Conservation (phyloP, 2,329 filamentous ascomycete genomes). For the Leptographium radiaticola region DNA sequence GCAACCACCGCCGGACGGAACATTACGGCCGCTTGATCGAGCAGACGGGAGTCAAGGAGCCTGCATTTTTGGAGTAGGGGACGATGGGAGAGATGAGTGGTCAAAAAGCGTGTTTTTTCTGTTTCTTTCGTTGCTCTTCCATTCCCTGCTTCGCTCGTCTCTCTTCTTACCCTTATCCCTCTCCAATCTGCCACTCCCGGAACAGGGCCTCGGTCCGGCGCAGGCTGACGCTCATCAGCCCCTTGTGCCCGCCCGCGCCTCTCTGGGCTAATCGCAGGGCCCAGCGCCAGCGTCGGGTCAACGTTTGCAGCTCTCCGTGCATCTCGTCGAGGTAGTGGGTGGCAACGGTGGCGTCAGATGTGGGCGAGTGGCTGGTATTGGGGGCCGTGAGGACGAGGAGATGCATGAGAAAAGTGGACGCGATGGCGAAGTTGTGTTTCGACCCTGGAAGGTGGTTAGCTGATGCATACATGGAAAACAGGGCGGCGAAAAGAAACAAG, state of each 20-base stretch:
- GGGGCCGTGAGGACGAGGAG: not conserved
- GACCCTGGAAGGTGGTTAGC: not conserved
- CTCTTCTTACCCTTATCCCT: not conserved
- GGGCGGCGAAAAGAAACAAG: no score
- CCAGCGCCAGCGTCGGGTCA: constrained; percentile 1
- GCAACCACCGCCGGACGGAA: constrained; percentile 26
- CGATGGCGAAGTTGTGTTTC: constrained; percentile 4
- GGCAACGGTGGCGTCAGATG: not conserved
- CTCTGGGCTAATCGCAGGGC: not conserved
- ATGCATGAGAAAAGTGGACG: constrained; percentile 3
- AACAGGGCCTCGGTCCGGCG: not conserved
- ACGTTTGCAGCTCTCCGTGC: not conserved
- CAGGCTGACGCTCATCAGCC: not conserved
- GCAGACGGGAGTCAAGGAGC: constrained; percentile 23
- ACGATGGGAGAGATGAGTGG: no score
- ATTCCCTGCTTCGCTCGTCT: not conserved
- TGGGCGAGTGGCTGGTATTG: not conserved
- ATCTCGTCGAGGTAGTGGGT: not conserved
- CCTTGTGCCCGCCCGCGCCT: not conserved
- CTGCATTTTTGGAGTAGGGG: constrained; percentile 4
- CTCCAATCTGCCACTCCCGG: constrained; percentile 1
- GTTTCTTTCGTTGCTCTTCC: not conserved
- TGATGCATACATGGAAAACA: no score
- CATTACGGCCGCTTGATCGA: constrained; percentile 24
- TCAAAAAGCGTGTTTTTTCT: no score